phyloP scores from a whole-genome alignment of 2,329 filamentous ascomycete species.

The Apiospora aurea region DNA sequence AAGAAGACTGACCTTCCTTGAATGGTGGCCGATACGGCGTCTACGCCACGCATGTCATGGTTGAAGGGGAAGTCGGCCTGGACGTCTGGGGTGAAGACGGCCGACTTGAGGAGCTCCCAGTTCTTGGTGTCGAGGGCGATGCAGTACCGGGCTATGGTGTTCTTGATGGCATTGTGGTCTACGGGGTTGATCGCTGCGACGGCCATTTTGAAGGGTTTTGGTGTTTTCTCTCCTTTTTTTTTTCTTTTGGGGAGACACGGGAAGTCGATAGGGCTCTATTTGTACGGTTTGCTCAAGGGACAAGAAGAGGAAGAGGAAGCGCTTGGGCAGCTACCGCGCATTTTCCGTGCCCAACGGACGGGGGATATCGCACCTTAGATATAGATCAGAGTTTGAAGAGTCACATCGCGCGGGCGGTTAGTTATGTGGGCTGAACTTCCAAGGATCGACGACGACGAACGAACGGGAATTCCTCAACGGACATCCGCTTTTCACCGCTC shows the following conservation, averaged over 20 bases:
- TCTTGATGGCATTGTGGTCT: constrained; percentile 27
- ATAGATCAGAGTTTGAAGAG: neutral
- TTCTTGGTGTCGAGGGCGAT: constrained; percentile 29
- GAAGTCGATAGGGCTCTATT: neutral
- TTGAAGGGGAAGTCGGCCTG: constrained; percentile 26
- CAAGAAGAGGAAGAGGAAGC: neutral
- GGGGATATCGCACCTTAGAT: neutral
- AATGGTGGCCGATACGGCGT: neutral
- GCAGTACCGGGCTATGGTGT: constrained; percentile 28
- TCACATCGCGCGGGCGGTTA: neutral
- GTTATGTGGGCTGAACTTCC: neutral
- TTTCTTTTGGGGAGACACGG: neutral
- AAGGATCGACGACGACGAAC: neutral
- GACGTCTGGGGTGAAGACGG: constrained; percentile 26
- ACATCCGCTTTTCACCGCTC: neutral
- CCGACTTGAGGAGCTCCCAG: constrained; percentile 25
- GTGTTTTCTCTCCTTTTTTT: neutral
- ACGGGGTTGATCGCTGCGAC: constrained; percentile 20
- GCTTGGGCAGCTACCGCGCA: neutral
- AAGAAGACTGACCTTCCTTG: neutral
- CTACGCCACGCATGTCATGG: constrained; percentile 26
- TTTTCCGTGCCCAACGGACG: neutral
- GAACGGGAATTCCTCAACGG: neutral
- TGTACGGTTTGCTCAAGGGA: neutral
- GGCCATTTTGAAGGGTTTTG: neutral